Evolutionary conservation across 2,329 filamentous ascomycete genomes (phyloP).

Genomic region (Gliomastix tumulicola): DNA sequence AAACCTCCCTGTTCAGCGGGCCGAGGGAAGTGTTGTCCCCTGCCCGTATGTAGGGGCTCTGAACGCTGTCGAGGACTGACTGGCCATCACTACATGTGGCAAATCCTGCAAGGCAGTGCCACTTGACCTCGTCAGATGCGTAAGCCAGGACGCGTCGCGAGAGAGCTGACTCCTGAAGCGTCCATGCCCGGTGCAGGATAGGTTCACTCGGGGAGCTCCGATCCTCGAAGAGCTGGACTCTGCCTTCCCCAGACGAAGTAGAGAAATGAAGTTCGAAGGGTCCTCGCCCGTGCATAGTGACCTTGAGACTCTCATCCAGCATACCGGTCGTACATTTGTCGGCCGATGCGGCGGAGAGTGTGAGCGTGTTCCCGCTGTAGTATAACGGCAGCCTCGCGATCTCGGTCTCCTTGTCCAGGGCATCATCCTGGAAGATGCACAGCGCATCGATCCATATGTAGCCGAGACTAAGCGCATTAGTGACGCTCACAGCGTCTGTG

Average conservation of each 20-base stretch:
- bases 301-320: conserved; percentile 1
- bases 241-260: conserved; percentile 2
- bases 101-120: too few relatives aligned
- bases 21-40: too few relatives aligned
- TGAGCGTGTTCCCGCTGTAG: conserved; percentile 3
- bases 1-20: too few relatives aligned
- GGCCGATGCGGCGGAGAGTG: conserved; percentile 1
- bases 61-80: too few relatives aligned
- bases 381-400: conserved; percentile 3
- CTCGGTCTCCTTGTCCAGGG: conserved; percentile 2
- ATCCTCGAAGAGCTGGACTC: conserved; percentile 3
- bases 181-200: too few relatives aligned
- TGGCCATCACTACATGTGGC: too few relatives aligned
- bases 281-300: conserved; percentile 1
- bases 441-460: conserved; percentile 11
- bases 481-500: neutral
- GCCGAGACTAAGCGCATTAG: conserved; percentile 5
- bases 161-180: conserved; percentile 8
- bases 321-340: conserved; percentile 1
- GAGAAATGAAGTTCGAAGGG: neutral
- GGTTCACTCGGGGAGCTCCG: too few relatives aligned
- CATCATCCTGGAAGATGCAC: conserved; percentile 10
- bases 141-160: conserved; percentile 8
- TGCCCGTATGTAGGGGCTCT: too few relatives aligned
- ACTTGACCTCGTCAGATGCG: conserved; percentile 2